Percentiles rank a stretch among this genome's conserved stretches.
phyloP scores from a whole-genome alignment of 2,329 filamentous ascomycete species.

The Aspergillus ibericus region DNA sequence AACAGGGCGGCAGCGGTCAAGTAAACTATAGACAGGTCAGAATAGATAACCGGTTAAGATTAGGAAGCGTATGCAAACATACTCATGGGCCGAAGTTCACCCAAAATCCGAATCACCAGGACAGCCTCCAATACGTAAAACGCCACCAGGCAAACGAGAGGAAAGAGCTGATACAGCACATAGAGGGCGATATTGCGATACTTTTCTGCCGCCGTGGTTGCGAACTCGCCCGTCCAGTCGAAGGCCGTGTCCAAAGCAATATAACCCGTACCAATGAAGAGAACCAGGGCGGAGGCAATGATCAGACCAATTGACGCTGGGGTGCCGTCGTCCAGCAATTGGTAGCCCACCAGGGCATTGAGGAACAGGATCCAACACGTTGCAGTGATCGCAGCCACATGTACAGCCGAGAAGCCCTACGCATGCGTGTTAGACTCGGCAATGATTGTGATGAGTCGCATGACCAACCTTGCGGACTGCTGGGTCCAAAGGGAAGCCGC shows the following conservation, averaged over 20 bases:
- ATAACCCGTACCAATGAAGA: constrained; percentile 91
- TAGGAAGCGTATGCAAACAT: constrained; percentile 34
- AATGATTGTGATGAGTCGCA: neutral
- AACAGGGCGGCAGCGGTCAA: constrained; percentile 71
- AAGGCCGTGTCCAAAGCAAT: constrained; percentile 93
- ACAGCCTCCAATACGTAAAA: constrained; percentile 83
- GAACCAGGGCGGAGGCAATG: constrained; percentile 63
- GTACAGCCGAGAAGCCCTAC: constrained; percentile 83
- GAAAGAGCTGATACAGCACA: constrained; percentile 86
- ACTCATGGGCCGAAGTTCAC: constrained; percentile 87
- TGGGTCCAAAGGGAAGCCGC: constrained; percentile 74
- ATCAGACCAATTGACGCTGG: constrained; percentile 77
- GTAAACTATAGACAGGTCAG: constrained; percentile 58
- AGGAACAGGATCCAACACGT: constrained; percentile 89
- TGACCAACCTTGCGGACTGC: constrained; percentile 67
- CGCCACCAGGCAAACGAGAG: constrained; percentile 81
- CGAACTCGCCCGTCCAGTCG: constrained; percentile 77
- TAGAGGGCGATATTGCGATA: constrained; percentile 84
- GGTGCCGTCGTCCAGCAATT: constrained; percentile 91
- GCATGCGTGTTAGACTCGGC: constrained; percentile 12
- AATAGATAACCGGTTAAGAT: neutral
- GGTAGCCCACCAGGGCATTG: constrained; percentile 89
- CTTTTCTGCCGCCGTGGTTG: constrained; percentile 54
- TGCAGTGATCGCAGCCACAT: constrained; percentile 84
- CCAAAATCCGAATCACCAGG: constrained; percentile 80